Conservation (phyloP, 2,329 filamentous ascomycete genomes). For the Plenodomus biglobosus region DNA sequence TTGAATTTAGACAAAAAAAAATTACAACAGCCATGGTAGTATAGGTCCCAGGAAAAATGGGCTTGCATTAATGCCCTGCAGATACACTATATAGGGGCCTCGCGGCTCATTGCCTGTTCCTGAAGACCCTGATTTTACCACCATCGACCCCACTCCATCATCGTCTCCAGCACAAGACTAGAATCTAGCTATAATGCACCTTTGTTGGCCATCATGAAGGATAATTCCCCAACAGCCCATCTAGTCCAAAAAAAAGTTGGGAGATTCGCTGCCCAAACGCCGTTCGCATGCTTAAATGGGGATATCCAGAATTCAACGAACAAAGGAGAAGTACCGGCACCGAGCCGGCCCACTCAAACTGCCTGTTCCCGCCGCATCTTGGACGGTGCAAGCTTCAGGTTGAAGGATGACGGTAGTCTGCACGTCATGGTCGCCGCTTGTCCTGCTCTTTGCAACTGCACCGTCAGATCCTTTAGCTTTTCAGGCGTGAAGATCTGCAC, state of each 20-base stretch:
- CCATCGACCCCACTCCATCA: neutral
- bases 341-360: slow-evolving; percentile 4
- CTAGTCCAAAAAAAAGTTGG: slow-evolving; percentile 6
- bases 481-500: slow-evolving; percentile 43
- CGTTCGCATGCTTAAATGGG: slow-evolving; percentile 21
- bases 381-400: slow-evolving; percentile 29
- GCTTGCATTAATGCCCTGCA: neutral
- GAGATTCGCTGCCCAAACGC: slow-evolving; percentile 23
- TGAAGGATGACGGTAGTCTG: slow-evolving; percentile 40
- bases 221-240: slow-evolving; percentile 7
- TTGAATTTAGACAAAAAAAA: too few species aligned
- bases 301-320: slow-evolving; percentile 26
- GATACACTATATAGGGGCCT: neutral
- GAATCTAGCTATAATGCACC: slow-evolving; percentile 1
- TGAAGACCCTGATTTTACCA: neutral
- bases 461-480: slow-evolving; percentile 38
- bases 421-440: slow-evolving; percentile 40
- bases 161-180: neutral
- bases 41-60: neutral
- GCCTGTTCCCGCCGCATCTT: slow-evolving; percentile 29
- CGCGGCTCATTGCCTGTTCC: neutral
- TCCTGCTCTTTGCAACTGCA: slow-evolving; percentile 44
- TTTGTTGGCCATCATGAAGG: slow-evolving; percentile 9
- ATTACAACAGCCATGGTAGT: neutral
- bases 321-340: slow-evolving; percentile 7